Evolutionary conservation across 1,139 yeast species (phyloP), one percentile per base, ranked within the genome.

Genomic region (Debaryomycetaceae sp.): DNA sequence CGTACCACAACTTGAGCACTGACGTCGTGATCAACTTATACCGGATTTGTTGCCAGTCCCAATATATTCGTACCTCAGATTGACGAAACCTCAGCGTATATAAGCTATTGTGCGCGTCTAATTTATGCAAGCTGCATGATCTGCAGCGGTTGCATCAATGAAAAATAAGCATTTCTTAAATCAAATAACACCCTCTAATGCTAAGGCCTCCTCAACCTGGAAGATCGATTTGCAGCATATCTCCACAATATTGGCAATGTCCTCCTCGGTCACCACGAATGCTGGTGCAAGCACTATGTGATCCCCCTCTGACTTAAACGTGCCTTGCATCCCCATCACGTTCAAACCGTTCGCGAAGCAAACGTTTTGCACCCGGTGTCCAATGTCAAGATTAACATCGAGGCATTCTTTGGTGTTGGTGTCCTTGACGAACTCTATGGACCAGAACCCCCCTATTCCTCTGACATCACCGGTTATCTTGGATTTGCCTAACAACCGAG

Each of bases 391-490:
- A 5, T 46, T 47, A 9, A 56, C 47, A 14, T 58, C 60, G 40
- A 72, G 71, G 7, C 65, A 57, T 41, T 71, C 73, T 40, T 71
- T 73, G 21, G 78, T 66, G 8, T 34, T 46, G 35, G 63, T 63
- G 46, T 75, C 61, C 45, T 73, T 63, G 40, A 75, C 78, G 31
- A 74, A 57, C 49, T 77, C 83, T 36, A 76, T 43, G 4, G 76
- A 59, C 74, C 80, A 73, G 53, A 77, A 77, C 14, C 77, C 74
- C 37, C 82, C 82, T 37, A 68, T 51, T 26, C 83, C 83, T 56
- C 83, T 68, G 27, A 75, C 66, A 40, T 76, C 78, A 38, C 80
- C 82, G 23, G 64, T 72, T 30, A 66, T 61, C 37, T 58, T 59
- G 22, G 52, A 41, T 9, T 49, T 39, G 11, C 32, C 32, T 13